Evolutionary conservation across 441 rosid species (phyloP), one percentile per base, ranked within the genome.

Genomic region (Adansonia rubrostipa): DNA sequence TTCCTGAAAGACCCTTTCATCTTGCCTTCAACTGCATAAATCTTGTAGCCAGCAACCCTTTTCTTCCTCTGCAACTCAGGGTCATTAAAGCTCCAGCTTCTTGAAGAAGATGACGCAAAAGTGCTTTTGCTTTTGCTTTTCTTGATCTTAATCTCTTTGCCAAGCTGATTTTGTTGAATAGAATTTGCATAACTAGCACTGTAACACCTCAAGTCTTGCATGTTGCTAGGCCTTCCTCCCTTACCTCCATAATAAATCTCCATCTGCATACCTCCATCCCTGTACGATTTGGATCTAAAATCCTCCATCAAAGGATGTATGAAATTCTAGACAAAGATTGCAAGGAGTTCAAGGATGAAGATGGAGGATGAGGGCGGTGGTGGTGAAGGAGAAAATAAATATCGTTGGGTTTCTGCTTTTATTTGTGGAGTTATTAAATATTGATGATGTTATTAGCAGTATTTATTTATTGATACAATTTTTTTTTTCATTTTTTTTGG

Each of bases 51-150:
- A 22, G 95, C 96, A 77, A 95, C 97, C 86, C 98, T 90, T 82
- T 83, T 92, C 85, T 90, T 95, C 93, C 98, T 93, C 81, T 92
- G 95, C 67, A 91, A 71, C 86, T 95, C 99, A 54, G 96, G 94
- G 74, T 95, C 98, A 51, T 76, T 84, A 50, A 95, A 82, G 78
- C 91, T 86, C 87, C 92, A 88, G 62, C 76, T 82, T 80, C 82
- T 93, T 71, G 88, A 86, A 78, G 78, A 75, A 72, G 89, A 87
- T 24, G 88, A 86, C 36, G 3, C 36, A 68, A 75, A 61, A 40
- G 76, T n/a, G n/a, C n/a, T n/a, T n/a, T n/a, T 84, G 84, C 80
- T 87, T 80, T 86, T 87, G 64, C 82, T 80, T 80, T 87, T 91
- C 87, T 87, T 91, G 19, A 84, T 62, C 86, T 88, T 88, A 60